Evolutionary conservation across 1,284 basidiomycete species (phyloP).

Genomic region (Pseudozyma flocculosa): DNA sequence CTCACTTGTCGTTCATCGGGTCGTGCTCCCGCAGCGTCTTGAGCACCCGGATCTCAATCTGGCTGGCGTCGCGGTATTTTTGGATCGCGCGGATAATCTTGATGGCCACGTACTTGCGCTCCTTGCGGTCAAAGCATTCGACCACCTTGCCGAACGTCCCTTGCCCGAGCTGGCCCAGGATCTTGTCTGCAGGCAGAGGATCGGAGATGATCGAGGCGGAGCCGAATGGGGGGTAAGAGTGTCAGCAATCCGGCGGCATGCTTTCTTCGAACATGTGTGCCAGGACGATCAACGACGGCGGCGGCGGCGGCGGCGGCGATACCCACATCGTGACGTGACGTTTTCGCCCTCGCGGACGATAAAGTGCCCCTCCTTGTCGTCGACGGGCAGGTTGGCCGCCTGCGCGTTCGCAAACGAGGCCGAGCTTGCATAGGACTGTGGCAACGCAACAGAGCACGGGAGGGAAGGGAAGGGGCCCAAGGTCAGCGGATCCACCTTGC

Average conservation of each 20-base stretch:
- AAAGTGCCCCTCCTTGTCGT: constrained; percentile 60
- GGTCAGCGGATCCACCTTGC: not conserved
- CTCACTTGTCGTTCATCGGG: constrained; percentile 82
- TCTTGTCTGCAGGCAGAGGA: constrained; percentile 61
- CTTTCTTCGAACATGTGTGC: too few species aligned
- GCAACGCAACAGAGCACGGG: not conserved
- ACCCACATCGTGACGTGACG: constrained; percentile 47
- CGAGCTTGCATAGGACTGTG: constrained; percentile 30
- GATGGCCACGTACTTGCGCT: constrained; percentile 77
- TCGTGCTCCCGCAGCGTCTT: constrained; percentile 88
- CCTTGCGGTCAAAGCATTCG: constrained; percentile 78
- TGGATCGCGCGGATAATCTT: constrained; percentile 76
- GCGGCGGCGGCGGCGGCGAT: too few species aligned
- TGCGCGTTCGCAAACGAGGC: constrained; percentile 30
- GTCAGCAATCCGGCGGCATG: too few species aligned
- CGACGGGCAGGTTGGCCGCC: constrained; percentile 34
- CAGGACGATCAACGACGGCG: too few species aligned
- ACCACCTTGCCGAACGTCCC: constrained; percentile 99
- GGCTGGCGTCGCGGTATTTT: constrained; percentile 87
- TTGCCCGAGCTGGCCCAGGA: constrained; percentile 85
- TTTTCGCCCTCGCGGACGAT: constrained; percentile 57
- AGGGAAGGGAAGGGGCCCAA: not conserved
- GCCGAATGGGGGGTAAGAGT: not conserved
- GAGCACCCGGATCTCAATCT: constrained; percentile 95
- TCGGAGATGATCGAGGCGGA: not conserved